Conservation (phyloP, 768 basidiomycete genomes). For the Suillus plorans region DNA sequence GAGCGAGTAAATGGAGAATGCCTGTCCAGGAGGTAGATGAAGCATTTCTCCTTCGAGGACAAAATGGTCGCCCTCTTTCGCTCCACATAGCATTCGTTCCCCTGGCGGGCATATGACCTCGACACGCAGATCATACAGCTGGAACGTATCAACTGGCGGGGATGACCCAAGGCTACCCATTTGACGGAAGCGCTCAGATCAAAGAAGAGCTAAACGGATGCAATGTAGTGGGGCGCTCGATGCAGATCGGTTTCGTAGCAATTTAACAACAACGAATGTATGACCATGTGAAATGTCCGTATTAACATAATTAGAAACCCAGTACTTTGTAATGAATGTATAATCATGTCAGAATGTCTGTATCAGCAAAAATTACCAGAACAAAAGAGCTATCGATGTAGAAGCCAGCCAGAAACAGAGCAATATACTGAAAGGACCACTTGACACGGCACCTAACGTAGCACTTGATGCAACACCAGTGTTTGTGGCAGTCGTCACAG, state of each 20-base stretch:
- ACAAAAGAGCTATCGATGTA: not conserved
- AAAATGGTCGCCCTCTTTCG: conserved; percentile 63
- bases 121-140: conserved; percentile 63
- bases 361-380: not conserved
- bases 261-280: not conserved
- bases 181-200: not conserved
- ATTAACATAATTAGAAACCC: not conserved
- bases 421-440: conserved; percentile 5
- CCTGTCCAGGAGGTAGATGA: conserved; percentile 57
- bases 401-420: conserved; percentile 5
- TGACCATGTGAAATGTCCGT: not conserved
- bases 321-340: not conserved
- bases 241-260: not conserved
- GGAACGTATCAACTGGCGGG: conserved; percentile 43
- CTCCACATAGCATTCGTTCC: conserved; percentile 60
- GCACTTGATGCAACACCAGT: not conserved
- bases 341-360: not conserved
- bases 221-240: not conserved
- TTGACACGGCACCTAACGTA: not conserved
- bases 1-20: conserved; percentile 68
- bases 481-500: not conserved
- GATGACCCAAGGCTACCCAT: not conserved
- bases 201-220: not conserved
- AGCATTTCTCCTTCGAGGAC: conserved; percentile 65
- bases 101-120: conserved; percentile 61